Conservation (phyloP, 371 early-diverging fungal species). For the Mucor ambiguus region DNA sequence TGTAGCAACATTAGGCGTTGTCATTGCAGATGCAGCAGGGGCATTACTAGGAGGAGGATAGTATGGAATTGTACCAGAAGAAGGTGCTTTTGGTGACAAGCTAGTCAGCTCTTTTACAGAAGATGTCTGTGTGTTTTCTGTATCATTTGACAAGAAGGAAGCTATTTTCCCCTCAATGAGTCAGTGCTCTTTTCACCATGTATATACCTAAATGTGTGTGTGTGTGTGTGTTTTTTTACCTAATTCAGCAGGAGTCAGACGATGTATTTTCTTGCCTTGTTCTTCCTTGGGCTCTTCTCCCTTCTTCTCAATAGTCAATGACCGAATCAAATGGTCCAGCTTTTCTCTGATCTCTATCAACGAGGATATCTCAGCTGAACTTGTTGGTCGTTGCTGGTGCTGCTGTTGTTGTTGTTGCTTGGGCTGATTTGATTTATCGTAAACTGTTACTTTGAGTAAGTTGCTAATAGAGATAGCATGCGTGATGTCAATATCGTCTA, state of each 20-base stretch:
- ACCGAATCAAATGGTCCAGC: conserved; percentile 10
- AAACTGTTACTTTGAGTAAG: conserved; percentile 54
- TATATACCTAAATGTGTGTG: no score
- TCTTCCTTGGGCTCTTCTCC: neutral
- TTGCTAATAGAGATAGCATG: conserved; percentile 56
- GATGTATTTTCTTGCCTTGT: neutral
- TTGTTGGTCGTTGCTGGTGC: neutral
- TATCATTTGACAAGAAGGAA: neutral
- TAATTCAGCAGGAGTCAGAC: conserved; percentile 20
- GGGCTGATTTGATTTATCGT: conserved; percentile 26
- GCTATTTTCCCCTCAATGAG: neutral
- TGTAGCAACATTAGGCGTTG: conserved; percentile 1
- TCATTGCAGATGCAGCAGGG: neutral
- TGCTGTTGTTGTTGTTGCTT: neutral
- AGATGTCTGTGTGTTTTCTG: conserved; percentile 1
- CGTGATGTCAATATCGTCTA: conserved; percentile 58
- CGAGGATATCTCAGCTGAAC: neutral
- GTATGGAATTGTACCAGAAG: conserved; percentile 3
- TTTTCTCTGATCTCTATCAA: conserved; percentile 21
- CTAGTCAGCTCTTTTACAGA: conserved; percentile 13
- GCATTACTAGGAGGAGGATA: conserved; percentile 18
- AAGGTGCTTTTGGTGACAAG: neutral
- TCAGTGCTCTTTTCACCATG: no score
- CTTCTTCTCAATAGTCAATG: neutral
- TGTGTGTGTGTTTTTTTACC: conserved; percentile 12